Conservation (phyloP, 2,329 filamentous ascomycete genomes). For the Juglanconis oblonga region DNA sequence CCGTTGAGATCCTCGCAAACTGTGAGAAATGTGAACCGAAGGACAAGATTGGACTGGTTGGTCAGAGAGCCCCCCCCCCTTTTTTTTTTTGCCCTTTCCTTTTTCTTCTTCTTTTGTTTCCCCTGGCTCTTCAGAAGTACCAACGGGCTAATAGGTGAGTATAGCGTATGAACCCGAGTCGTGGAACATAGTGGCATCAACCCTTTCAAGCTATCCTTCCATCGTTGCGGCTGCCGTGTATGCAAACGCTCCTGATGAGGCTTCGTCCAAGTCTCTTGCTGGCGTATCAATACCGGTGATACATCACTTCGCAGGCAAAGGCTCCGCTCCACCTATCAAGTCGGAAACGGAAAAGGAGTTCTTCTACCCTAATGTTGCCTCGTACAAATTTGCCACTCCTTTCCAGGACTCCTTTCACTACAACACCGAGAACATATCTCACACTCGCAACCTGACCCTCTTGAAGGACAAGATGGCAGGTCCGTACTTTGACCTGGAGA, state of each 20-base stretch:
- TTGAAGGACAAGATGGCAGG: constrained; percentile 62
- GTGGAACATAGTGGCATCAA: constrained; percentile 9
- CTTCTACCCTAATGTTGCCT: constrained; percentile 11
- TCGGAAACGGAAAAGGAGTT: constrained; percentile 5
- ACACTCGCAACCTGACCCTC: constrained; percentile 64
- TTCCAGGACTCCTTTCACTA: constrained; percentile 22
- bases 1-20: constrained; percentile 1
- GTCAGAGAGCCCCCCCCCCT: background rate
- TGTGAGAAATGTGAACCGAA: constrained; percentile 18
- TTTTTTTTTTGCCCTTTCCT: background rate
- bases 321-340: background rate
- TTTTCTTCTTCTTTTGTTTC: too few species aligned
- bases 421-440: constrained; percentile 42
- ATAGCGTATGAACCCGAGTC: constrained; percentile 14
- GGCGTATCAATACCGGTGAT: constrained; percentile 13
- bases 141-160: background rate
- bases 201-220: constrained; percentile 1
- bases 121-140: background rate
- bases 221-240: constrained; percentile 15
- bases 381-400: constrained; percentile 14
- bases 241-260: constrained; percentile 4
- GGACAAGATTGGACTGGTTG: constrained; percentile 16
- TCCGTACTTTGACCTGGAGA: constrained; percentile 70
- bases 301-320: constrained; percentile 14
- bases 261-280: background rate